Percentiles rank a stretch among this genome's conserved stretches.
Conservation (phyloP, 495 filamentous ascomycete genomes). For the Penicillium paradoxum region DNA sequence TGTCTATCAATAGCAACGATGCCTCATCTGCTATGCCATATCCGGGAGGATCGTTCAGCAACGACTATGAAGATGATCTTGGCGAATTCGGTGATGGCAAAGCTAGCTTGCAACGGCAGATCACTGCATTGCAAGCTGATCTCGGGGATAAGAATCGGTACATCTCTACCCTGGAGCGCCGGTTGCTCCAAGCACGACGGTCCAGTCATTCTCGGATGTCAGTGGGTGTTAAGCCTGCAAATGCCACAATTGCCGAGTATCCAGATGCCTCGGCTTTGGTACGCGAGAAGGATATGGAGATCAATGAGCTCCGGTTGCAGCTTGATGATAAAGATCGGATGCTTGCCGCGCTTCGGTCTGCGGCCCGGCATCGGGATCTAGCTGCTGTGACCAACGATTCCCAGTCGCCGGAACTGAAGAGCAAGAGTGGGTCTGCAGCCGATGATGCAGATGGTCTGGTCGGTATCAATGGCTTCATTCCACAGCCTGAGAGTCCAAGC, state of each 20-base stretch:
- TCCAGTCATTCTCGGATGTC: slow-evolving; percentile 86
- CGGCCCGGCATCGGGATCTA: slow-evolving; percentile 78
- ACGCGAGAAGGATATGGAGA: slow-evolving; percentile 90
- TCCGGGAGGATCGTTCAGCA: slow-evolving; percentile 31
- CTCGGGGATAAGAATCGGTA: slow-evolving; percentile 93
- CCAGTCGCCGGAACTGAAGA: slow-evolving; percentile 28
- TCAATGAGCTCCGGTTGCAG: slow-evolving; percentile 79
- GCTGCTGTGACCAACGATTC: slow-evolving; percentile 58
- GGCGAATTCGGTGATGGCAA: slow-evolving; percentile 83
- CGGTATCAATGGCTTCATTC: slow-evolving; percentile 8
- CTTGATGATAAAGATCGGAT: slow-evolving; percentile 96
- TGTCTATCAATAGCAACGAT: slow-evolving; percentile 45
- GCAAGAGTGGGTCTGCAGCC: slow-evolving; percentile 30
- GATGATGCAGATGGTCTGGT: slow-evolving; percentile 28
- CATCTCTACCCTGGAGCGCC: slow-evolving; percentile 86
- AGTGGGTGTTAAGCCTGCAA: slow-evolving; percentile 54
- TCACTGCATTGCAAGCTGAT: slow-evolving; percentile 86
- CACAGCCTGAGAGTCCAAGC: slow-evolving; percentile 22
- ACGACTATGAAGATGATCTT: slow-evolving; percentile 68
- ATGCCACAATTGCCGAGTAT: slow-evolving; percentile 58
- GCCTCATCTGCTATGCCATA: slow-evolving; percentile 38
- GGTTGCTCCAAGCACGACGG: slow-evolving; percentile 83
- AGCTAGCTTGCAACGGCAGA: slow-evolving; percentile 74
- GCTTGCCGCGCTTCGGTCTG: slow-evolving; percentile 81
- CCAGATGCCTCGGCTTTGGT: slow-evolving; percentile 62